Evolutionary conservation across 192 early-diverging fungal species (phyloP).

Genomic region (Umbelopsis ramanniana): DNA sequence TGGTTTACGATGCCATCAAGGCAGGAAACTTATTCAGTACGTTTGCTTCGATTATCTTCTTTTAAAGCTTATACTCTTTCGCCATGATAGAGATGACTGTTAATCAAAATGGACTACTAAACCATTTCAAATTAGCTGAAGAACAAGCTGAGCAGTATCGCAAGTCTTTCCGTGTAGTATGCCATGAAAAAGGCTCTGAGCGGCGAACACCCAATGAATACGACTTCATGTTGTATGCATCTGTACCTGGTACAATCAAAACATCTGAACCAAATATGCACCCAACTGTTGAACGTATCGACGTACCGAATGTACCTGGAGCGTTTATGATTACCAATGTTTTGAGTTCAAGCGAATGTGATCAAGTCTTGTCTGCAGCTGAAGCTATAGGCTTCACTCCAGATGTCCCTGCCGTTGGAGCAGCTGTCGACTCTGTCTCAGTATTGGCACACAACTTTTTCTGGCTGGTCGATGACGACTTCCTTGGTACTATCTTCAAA

Average conservation of each 20-base stretch:
- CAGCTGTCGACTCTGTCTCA: conserved; percentile 54
- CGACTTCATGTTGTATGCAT: conserved; percentile 63
- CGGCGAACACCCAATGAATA: conserved; percentile 63
- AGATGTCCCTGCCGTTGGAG: conserved; percentile 61
- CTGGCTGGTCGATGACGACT: conserved; percentile 66
- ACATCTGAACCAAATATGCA: conserved; percentile 35
- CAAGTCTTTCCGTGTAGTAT: conserved; percentile 54
- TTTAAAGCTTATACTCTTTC: no score
- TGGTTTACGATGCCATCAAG: conserved; percentile 37
- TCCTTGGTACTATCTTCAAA: conserved; percentile 54
- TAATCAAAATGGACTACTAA: neutral
- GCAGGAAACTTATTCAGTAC: conserved; percentile 38
- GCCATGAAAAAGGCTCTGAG: conserved; percentile 55
- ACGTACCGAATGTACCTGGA: conserved; percentile 61
- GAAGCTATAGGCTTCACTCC: conserved; percentile 66
- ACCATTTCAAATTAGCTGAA: conserved; percentile 12
- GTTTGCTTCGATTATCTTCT: neutral
- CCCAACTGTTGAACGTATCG: conserved; percentile 43
- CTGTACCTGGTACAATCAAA: conserved; percentile 55
- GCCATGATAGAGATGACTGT: neutral
- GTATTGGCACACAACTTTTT: conserved; percentile 70
- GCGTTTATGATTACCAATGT: conserved; percentile 62
- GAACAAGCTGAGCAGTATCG: conserved; percentile 38
- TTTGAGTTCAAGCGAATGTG: conserved; percentile 56
- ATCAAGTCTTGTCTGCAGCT: conserved; percentile 57